Conservation (phyloP, 1,139 yeast genomes). For the Saccharomyces hybrid region DNA sequence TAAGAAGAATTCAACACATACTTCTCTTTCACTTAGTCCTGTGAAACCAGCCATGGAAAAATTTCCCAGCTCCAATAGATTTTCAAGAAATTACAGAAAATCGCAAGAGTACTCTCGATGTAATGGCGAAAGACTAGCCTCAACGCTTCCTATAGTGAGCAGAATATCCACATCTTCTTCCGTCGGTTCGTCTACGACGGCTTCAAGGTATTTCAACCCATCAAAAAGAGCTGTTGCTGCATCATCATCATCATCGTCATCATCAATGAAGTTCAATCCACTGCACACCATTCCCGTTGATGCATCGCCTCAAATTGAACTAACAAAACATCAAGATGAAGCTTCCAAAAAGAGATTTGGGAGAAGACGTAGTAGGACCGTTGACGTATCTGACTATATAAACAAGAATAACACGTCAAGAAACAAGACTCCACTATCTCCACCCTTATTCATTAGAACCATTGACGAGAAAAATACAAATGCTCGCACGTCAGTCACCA, state of each 20-base stretch:
- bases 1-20: not conserved
- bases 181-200: not conserved
- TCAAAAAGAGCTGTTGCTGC: constrained; percentile 6
- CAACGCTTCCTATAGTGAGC: not conserved
- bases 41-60: not conserved
- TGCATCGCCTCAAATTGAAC: constrained; percentile 3
- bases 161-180: constrained; percentile 5
- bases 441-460: not conserved
- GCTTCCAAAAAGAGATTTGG: constrained; percentile 7
- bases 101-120: not conserved
- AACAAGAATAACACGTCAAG: constrained; percentile 2
- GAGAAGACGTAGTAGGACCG: constrained; percentile 29
- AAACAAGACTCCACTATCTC: not conserved
- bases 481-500: not conserved
- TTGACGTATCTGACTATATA: constrained; percentile 22
- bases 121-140: not conserved
- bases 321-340: not conserved
- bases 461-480: not conserved
- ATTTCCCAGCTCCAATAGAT: not conserved
- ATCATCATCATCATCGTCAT: constrained; percentile 6
- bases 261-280: not conserved
- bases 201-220: constrained; percentile 1
- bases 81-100: not conserved
- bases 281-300: not conserved
- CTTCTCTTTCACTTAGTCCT: not conserved